Conservation (phyloP, 2,329 filamentous ascomycete species). For the Fusarium sp. region DNA sequence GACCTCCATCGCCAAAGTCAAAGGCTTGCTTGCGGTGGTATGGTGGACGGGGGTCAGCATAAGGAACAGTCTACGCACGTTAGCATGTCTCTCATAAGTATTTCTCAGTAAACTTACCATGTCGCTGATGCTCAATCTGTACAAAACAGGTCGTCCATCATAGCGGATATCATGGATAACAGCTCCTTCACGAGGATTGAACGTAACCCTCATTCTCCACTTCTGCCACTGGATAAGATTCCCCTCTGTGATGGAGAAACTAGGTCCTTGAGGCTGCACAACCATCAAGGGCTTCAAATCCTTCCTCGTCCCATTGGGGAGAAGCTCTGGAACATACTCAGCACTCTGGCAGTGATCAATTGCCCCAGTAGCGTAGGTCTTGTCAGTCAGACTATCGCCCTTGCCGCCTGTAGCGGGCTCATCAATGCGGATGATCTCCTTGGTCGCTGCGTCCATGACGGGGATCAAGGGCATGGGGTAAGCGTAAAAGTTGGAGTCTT, state of each 20-base stretch:
- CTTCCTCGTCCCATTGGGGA: constrained; percentile 52
- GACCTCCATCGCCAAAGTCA: constrained; percentile 74
- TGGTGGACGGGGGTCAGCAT: constrained; percentile 70
- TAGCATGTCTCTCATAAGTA: rapidly evolving
- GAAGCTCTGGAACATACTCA: constrained; percentile 56
- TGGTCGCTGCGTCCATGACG: constrained; percentile 48
- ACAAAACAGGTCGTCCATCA: constrained; percentile 71
- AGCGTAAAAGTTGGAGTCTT: constrained; percentile 65
- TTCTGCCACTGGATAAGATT: constrained; percentile 67
- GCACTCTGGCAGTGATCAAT: constrained; percentile 47
- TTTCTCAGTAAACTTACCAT: constrained; percentile 58
- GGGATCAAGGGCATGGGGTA: constrained; percentile 62
- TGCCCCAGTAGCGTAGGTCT: constrained; percentile 23
- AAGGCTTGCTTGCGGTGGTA: constrained; percentile 75
- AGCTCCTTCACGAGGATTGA: constrained; percentile 75
- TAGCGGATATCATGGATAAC: constrained; percentile 76
- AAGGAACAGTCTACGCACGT: constrained; percentile 60
- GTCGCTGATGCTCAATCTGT: constrained; percentile 72
- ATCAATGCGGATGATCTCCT: constrained; percentile 48
- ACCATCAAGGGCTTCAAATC: constrained; percentile 68
- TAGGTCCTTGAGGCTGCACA: constrained; percentile 50
- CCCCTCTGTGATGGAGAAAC: constrained; percentile 54
- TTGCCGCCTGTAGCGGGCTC: constrained; percentile 48
- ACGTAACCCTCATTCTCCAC: constrained; percentile 74
- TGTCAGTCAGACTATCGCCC: constrained; percentile 38